Conservation (phyloP, 495 filamentous ascomycete genomes). For the Neurospora pannonica region DNA sequence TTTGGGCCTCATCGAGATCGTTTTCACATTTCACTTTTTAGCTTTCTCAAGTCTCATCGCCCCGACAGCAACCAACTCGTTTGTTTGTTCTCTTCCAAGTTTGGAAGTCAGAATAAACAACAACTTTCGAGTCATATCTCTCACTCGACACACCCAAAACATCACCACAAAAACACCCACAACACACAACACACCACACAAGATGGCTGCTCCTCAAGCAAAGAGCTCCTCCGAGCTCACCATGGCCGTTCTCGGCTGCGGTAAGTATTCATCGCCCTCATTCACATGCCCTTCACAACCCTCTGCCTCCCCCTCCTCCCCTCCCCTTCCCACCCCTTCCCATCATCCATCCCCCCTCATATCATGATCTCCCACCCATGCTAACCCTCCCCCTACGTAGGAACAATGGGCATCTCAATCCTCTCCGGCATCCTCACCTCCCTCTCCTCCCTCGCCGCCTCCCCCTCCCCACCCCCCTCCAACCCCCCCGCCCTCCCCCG, state of each 20-base stretch:
- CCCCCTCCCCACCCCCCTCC: slow-evolving; percentile 39
- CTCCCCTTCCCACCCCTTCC: background rate
- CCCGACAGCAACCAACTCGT: background rate
- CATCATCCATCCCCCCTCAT: background rate
- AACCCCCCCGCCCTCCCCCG: slow-evolving; percentile 50
- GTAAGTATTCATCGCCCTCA: slow-evolving; percentile 30
- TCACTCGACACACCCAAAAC: background rate
- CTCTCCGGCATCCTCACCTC: slow-evolving; percentile 70
- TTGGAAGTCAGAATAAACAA: background rate
- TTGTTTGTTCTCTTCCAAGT: background rate
- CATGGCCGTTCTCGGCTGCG: slow-evolving; percentile 64
- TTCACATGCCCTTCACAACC: background rate
- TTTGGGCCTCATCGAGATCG: background rate
- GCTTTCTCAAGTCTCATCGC: background rate
- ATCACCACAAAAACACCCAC: background rate
- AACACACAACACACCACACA: slow-evolving; percentile 1
- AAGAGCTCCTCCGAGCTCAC: slow-evolving; percentile 43
- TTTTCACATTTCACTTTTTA: background rate
- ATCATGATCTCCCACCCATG: background rate
- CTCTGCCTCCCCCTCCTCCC: background rate
- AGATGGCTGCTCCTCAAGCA: slow-evolving; percentile 11
- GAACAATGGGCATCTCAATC: slow-evolving; percentile 79
- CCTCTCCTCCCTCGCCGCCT: slow-evolving; percentile 40
- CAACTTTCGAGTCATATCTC: background rate
- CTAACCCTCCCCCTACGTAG: slow-evolving; percentile 23